Evolutionary conservation across 352 stramenopile genomes (phyloP).

Genomic region (Phytophthora capsici): DNA sequence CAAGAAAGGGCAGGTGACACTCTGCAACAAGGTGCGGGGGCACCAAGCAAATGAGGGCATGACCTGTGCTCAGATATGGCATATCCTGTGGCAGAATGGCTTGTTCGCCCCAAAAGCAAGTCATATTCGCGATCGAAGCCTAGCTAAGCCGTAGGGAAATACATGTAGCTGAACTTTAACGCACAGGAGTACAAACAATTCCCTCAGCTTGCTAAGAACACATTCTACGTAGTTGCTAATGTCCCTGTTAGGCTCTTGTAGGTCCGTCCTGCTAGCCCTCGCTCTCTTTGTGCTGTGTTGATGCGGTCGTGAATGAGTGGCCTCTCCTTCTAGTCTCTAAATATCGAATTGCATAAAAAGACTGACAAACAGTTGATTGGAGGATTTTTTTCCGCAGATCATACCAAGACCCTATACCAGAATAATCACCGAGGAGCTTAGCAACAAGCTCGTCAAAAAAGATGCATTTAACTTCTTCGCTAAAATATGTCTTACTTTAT

Average conservation of each 20-base stretch:
- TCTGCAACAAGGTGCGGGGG: conserved; percentile 18
- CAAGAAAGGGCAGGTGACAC: not conserved
- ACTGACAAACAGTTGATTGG: not conserved
- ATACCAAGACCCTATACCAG: not conserved
- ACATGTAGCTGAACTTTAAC: not conserved
- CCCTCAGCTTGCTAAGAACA: not conserved
- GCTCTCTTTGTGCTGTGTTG: not conserved
- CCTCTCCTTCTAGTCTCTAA: not conserved
- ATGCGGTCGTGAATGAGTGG: not conserved
- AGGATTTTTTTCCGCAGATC: conserved; percentile 2
- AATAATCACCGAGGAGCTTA: conserved; percentile 16
- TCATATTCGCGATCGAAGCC: conserved; percentile 5
- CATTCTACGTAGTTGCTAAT: not conserved
- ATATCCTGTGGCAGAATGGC: conserved; percentile 30
- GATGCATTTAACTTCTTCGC: not conserved
- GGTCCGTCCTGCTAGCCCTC: too few species aligned
- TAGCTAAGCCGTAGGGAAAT: conserved; percentile 5
- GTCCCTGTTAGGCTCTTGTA: not conserved
- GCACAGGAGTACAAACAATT: not conserved
- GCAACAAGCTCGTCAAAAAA: conserved; percentile 7
- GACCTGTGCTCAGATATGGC: conserved; percentile 28
- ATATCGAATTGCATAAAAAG: conserved; percentile 2
- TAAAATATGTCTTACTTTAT: conserved; percentile 13
- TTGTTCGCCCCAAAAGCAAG: too few species aligned
- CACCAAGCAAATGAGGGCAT: conserved; percentile 14